These are phyloP conservation scores for Euphorbia tirucalli DNA, from an alignment of 345 rosid genomes.

Conservation along the genomic window DNA sequence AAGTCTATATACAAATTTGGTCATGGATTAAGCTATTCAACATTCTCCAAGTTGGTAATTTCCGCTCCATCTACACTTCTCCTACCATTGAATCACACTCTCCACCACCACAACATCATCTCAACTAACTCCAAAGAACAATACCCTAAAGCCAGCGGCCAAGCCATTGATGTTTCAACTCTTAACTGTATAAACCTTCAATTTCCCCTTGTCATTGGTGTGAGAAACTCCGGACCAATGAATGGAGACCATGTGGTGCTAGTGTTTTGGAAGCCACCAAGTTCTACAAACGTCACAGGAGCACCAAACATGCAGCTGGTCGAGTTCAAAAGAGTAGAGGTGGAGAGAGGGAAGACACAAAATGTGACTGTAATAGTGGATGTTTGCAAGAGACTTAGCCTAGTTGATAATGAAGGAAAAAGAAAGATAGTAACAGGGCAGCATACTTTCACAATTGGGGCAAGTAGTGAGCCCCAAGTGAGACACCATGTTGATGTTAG, in stretches of 20 bases:
- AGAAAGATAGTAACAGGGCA: constrained; percentile 43
- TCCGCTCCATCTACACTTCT: constrained; percentile 35
- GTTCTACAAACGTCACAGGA: constrained; percentile 25
- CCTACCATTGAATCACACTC: constrained; percentile 1
- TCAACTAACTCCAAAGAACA: background rate
- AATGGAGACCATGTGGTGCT: constrained; percentile 54
- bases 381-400: constrained; percentile 47
- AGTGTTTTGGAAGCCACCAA: constrained; percentile 52
- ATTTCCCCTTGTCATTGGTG: constrained; percentile 32
- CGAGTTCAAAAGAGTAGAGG: constrained; percentile 52
- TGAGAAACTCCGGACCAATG: constrained; percentile 43
- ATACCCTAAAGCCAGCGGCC: background rate
- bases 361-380: constrained; percentile 40
- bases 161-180: constrained; percentile 36
- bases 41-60: constrained; percentile 35
- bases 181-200: constrained; percentile 34
- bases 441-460: constrained; percentile 42
- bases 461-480: constrained; percentile 39
- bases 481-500: constrained; percentile 36
- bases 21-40: constrained; percentile 52
- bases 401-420: constrained; percentile 46
- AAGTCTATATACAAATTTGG: constrained; percentile 40
- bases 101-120: background rate
- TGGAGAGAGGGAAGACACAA: constrained; percentile 38
- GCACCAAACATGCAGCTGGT: constrained; percentile 44